Evolutionary conservation across 2,329 filamentous ascomycete genomes (phyloP).

Genomic region (Aspergillus sp.): DNA sequence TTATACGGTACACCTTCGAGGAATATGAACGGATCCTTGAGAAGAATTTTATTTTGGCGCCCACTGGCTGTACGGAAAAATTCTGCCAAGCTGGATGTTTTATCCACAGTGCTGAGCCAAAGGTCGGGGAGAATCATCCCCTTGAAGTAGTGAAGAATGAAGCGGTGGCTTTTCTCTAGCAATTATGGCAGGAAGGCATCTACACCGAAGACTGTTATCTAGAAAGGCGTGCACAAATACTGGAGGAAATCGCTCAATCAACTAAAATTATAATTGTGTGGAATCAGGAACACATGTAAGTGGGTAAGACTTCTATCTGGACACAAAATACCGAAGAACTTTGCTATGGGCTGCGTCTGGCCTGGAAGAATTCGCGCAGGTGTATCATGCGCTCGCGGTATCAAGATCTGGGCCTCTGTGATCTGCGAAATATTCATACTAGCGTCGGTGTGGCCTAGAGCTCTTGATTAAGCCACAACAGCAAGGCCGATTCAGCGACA

Average conservation of each 20-base stretch:
- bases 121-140: neutral
- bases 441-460: slow-evolving; percentile 1
- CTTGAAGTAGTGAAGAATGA: slow-evolving; percentile 2
- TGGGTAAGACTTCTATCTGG: slow-evolving; percentile 1
- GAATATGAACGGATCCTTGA: slow-evolving; percentile 4
- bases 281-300: neutral
- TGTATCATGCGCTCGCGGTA: slow-evolving; percentile 8
- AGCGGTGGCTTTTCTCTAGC: neutral
- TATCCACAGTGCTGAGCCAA: slow-evolving; percentile 3
- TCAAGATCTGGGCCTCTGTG: slow-evolving; percentile 3
- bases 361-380: slow-evolving; percentile 5
- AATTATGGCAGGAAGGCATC: slow-evolving; percentile 2
- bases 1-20: neutral
- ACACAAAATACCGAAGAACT: neutral
- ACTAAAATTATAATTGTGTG: neutral
- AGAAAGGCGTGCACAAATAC: neutral
- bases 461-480: slow-evolving; percentile 1
- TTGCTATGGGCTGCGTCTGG: neutral
- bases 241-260: neutral
- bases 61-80: neutral
- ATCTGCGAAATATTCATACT: neutral
- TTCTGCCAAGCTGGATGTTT: slow-evolving; percentile 3
- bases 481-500: slow-evolving; percentile 4
- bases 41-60: neutral
- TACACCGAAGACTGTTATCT: neutral